Evolutionary conservation across 495 filamentous ascomycete genomes (phyloP), one percentile per base, ranked within the genome.

Genomic region (Tuber calosporum): DNA sequence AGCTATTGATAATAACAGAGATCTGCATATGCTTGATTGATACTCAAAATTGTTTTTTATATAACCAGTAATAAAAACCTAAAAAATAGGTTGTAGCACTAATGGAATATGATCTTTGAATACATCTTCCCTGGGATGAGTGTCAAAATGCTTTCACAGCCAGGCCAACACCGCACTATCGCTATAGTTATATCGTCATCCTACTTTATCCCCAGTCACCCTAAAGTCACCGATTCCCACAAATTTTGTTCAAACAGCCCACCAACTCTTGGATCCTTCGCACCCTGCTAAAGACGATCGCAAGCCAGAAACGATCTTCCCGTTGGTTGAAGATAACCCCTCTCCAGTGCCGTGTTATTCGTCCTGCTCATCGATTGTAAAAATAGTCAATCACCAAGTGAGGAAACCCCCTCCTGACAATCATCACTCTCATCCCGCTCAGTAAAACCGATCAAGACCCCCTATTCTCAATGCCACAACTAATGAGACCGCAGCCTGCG

Each of bases 151-250:
- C 80, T 43, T 80, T 73, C 42, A 62, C 78, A 20, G 58, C 73
- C 43, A 73, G 74, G 37, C 79, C 78, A 19, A 66, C 74, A 6
- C 38, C 68, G 9, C 67, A 53, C 8, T 81, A 75, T 67, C n/a
- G n/a, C n/a, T n/a, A n/a, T n/a, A n/a, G n/a, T n/a, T n/a, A n/a
- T n/a, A n/a, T n/a, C n/a, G n/a, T n/a, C 67, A 73, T 8, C 79
- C 79, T 8, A 78, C 79, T 4, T 71, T 81, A 39, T 78, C 78
- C n/a, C 78, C 73, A n/a, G 78, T 80, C 42, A 78, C 79, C 38
- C 74, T 71, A 17, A 77, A 74, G 53, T 75, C 78, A 20, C 69
- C 78, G 30, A 76, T 73, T 2, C 78, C 69, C 22, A 80, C 79
- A 36, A 80, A 71, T 34, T 66, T 69, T 1, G 4, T 9, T 58